Evolutionary conservation across 1,139 yeast genomes (phyloP), one percentile per base, ranked within the genome.

Genomic region (Diutina sp.): DNA sequence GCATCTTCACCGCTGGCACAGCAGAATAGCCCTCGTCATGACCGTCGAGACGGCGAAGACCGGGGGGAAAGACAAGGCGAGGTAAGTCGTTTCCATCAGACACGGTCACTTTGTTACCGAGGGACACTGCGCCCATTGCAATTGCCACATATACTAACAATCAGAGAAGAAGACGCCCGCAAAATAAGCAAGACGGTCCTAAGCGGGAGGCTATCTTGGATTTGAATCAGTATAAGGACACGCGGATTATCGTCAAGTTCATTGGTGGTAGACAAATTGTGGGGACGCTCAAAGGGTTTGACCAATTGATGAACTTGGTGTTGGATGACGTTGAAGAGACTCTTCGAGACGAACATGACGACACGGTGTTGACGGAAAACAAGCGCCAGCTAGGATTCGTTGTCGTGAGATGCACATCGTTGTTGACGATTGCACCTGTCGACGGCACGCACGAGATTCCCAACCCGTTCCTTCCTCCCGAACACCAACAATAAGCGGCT

Each of bases 251-350:
- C 63, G 95, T 90, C 58, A 84, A 87, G 66, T 84, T 93, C 66
- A 80, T 85, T 63, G 96, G 96, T n/a, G 97, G 97, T 14, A 81
- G 97, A 67, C 73, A 76, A 66, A 84, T 91, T 9, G 77, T 78
- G 30, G 99, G 99, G 29, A 72, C 74, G 0, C 78, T 93, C 63
- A 89, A 87, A 65, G 98, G 99, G 21, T 90, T 80, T 67, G 99
- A 93, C 68, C 95, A 88, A 69, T 78, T 90, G 69, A 87, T 91
- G 95, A 93, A 93, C 71, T 76, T 93, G 63, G 98, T 93, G 8
- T 78, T 93, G 62, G 97, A 90, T 64, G 85, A 90, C 54, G 91
- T 88, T 12, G 78, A 78, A 55, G 97, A 93, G 68, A 79, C 78
- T 38, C 63, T 85, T 57, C 77, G 87, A 67, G 90, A 85, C 60